These are phyloP conservation scores for Yamadazyma mexicana DNA, from an alignment of 1,139 yeast genomes.

Conservation along the genomic window DNA sequence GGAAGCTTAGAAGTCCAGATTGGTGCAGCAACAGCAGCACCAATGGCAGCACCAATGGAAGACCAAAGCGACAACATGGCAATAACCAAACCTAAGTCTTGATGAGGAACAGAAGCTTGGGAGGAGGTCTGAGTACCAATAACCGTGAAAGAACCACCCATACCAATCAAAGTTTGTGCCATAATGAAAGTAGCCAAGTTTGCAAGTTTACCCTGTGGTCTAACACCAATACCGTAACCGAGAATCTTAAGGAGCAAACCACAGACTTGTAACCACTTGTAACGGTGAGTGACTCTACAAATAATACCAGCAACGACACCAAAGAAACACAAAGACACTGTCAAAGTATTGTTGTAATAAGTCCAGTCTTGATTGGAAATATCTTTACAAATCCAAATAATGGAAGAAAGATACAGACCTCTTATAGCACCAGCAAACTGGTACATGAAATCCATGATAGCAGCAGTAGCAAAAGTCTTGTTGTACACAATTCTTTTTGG, in stretches of 20 bases:
- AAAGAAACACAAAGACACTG: conserved; percentile 32
- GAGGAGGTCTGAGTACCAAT: conserved; percentile 31
- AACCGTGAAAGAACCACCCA: conserved; percentile 32
- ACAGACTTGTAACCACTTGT: conserved; percentile 27
- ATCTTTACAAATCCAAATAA: conserved; percentile 22
- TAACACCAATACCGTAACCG: conserved; percentile 26
- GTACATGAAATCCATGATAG: conserved; percentile 15
- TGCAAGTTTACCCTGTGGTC: conserved; percentile 19
- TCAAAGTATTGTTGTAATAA: conserved; percentile 31
- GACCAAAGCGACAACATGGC: conserved; percentile 42
- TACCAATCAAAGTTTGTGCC: conserved; percentile 24
- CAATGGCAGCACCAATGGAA: conserved; percentile 45
- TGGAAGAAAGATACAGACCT: conserved; percentile 11
- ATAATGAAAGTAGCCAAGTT: conserved; percentile 18
- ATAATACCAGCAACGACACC: conserved; percentile 31
- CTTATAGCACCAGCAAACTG: conserved; percentile 21
- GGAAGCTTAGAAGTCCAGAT: conserved; percentile 47
- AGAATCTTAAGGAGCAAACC: conserved; percentile 28
- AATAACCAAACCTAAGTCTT: conserved; percentile 45
- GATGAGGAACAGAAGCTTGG: conserved; percentile 44
- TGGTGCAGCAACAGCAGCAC: conserved; percentile 47
- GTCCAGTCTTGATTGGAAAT: conserved; percentile 29
- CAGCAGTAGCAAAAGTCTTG: conserved; percentile 32
- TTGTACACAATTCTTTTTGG: conserved; percentile 29
- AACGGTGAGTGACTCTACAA: conserved; percentile 28